Evolutionary conservation across 2,329 filamentous ascomycete species (phyloP), one percentile per base, ranked within the genome.

Genomic region (Acrocalymma vagum): DNA sequence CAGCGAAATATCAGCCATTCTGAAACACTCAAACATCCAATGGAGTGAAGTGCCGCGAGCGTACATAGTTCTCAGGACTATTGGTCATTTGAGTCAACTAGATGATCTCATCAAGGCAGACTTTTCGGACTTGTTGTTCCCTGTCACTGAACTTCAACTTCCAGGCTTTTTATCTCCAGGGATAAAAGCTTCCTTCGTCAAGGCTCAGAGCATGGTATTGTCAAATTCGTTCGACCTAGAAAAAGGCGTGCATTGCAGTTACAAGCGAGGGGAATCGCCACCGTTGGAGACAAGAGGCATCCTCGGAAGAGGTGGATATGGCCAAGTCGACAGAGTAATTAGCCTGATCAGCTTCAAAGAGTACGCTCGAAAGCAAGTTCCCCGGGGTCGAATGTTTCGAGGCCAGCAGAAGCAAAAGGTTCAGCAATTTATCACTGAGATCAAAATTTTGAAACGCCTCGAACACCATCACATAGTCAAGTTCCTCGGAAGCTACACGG

Each of bases 401-500:
- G n/a, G n/a, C n/a, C n/a, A n/a, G n/a, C n/a, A n/a, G n/a, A n/a
- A n/a, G n/a, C n/a, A n/a, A n/a, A n/a, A n/a, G n/a, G n/a, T n/a
- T n/a, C n/a, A n/a, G n/a, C n/a, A n/a, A n/a, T n/a, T n/a, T n/a
- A n/a, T n/a, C n/a, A n/a, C n/a, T n/a, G 64, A 67, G 30, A 35
- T 65, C 13, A 25, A 54, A 15, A 49, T 53, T 6, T 36, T 67
- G 14, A 63, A 63, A 22, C 38, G 38, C 11, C 28, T 66, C 7
- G 51, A 37, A 9, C 62, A 68, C 40, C 40, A 29, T 6, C 60
- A 66, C 33, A 38, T 63, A 5, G 58, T 63, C 11, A 35, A 54
- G 29, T 48, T 58, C 16, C 45, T 65, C 16, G 55, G 61, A 29
- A 60, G 53, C 30, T 65, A 62, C 36, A 65, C 61, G 5, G 63